phyloP scores from a whole-genome alignment of 2,329 filamentous ascomycete genomes.

The Cladobotryum protrusum region DNA sequence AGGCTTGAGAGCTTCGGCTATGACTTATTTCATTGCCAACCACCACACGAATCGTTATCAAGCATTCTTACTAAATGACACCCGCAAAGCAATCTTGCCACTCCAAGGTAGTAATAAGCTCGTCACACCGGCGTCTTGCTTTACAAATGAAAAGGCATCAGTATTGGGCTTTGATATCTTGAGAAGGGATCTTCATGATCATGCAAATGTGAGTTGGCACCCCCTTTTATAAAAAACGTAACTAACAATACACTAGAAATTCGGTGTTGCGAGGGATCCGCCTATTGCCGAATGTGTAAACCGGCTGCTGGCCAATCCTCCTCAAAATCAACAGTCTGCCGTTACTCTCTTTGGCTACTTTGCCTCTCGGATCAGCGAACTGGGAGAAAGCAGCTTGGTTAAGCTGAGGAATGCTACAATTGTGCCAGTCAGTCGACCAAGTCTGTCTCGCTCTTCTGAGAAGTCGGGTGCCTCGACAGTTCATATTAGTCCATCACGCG shows the following conservation, averaged over 20 bases:
- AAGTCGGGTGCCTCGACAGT: slow-evolving; percentile 30
- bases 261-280: slow-evolving; percentile 80
- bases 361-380: slow-evolving; percentile 66
- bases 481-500: slow-evolving; percentile 59
- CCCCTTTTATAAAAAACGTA: neutral
- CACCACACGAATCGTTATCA: slow-evolving; percentile 73
- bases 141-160: slow-evolving; percentile 69
- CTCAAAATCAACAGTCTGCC: slow-evolving; percentile 60
- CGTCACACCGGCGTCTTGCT: slow-evolving; percentile 70
- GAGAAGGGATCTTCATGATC: slow-evolving; percentile 65
- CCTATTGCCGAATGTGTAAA: slow-evolving; percentile 71
- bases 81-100: slow-evolving; percentile 61
- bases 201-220: slow-evolving; percentile 55
- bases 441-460: slow-evolving; percentile 27
- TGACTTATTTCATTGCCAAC: slow-evolving; percentile 78
- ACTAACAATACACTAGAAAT: slow-evolving; percentile 46
- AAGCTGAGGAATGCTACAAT: slow-evolving; percentile 61
- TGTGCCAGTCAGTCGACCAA: slow-evolving; percentile 55
- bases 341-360: slow-evolving; percentile 77
- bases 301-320: slow-evolving; percentile 64
- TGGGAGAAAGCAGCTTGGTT: slow-evolving; percentile 55
- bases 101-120: slow-evolving; percentile 63
- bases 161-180: slow-evolving; percentile 79
- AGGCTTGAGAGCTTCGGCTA: slow-evolving; percentile 57
- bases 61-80: slow-evolving; percentile 51